Evolutionary conservation across 345 rosid species (phyloP).

Genomic region (Brassica carinata): DNA sequence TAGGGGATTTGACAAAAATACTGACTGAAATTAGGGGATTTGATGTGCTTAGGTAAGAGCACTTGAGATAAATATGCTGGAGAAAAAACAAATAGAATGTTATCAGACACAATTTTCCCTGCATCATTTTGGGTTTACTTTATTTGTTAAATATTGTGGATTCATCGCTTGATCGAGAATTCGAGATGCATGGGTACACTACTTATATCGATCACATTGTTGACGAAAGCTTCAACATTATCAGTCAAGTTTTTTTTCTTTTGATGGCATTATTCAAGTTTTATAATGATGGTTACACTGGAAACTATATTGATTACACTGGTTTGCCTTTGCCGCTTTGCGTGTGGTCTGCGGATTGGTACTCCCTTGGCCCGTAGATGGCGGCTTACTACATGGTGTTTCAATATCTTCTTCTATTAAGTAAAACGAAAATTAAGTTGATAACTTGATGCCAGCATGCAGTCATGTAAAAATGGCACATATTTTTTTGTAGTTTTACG

Average conservation of each 20-base stretch:
- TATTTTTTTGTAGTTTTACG: neutral
- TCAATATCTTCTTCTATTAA: neutral
- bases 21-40: neutral
- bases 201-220: neutral
- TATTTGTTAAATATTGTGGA: neutral
- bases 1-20: neutral
- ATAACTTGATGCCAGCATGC: neutral
- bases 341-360: neutral
- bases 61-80: neutral
- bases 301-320: neutral
- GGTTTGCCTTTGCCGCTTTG: neutral
- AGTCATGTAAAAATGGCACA: neutral
- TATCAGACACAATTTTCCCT: neutral
- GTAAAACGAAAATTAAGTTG: neutral
- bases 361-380: neutral
- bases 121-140: neutral
- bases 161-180: neutral
- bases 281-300: neutral
- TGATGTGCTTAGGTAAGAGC: neutral
- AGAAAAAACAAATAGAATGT: neutral
- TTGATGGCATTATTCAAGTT: neutral
- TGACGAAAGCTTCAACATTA: neutral
- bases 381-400: neutral
- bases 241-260: neutral
- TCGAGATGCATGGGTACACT: neutral